Evolutionary conservation across 768 basidiomycete genomes (phyloP), one percentile per base, ranked within the genome.

Genomic region (Inosperma sp.): DNA sequence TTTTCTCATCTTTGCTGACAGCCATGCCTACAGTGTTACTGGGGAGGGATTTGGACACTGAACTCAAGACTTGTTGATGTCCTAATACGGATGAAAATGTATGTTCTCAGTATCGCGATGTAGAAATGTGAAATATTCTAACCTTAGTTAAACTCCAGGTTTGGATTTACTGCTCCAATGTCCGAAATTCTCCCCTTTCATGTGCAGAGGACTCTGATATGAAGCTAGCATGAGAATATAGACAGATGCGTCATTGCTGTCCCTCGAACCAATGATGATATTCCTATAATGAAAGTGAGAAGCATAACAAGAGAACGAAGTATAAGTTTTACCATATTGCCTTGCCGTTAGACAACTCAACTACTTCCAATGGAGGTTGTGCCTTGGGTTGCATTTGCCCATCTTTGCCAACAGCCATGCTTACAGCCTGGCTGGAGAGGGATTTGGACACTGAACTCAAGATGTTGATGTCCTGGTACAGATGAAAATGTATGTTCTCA

Each of bases 321-420:
- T n/a, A n/a, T n/a, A n/a, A n/a, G n/a, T n/a, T n/a, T 51, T 48
- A 88, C 90, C 90, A 93, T 53, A 93, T 83, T 7, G 86, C 88
- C 63, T 91, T 83, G 19, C 90, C 90, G 62, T 90, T 90, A n/a
- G 87, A 86, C 60, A 90, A 70, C 62, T 92, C 86, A 48, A 92
- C 75, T 36, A 92, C 77, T 67, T 93, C 87, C 25, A 92, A 70
- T 4, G 84, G 88, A 41, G 83, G 79, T 10, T 79, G 44, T 23
- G 31, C 76, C 31, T 74, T 58, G 53, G 66, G 63, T 42, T 64
- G 40, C 45, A 58, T 54, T 43, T 58, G 67, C 39, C 49, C 60
- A 44, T 66, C 61, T 56, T 72, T 73, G 56, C 61, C 61, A 26
- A 59, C 59, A 48, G 60, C 54, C 52, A 68, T 58, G 48, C 65